Percentiles rank a stretch among this genome's conserved stretches.
Conservation (phyloP, 202 grass and related monocot genomes). For the Musa balbisiana region DNA sequence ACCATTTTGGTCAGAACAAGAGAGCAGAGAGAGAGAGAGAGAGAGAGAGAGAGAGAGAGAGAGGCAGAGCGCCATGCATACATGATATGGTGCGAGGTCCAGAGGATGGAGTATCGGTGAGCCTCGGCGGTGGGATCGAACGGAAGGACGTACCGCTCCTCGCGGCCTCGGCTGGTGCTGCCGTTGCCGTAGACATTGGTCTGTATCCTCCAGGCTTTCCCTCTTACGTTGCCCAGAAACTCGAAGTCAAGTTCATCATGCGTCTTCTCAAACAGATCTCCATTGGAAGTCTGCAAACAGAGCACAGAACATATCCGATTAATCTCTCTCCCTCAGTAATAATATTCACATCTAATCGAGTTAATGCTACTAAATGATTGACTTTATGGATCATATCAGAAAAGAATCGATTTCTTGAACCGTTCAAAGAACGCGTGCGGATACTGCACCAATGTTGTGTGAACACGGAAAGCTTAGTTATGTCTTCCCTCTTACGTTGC, state of each 20-base stretch:
- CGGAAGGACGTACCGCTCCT: constrained; percentile 88
- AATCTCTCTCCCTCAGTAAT: not conserved
- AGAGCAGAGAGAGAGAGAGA: too few species aligned
- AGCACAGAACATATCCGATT: not conserved
- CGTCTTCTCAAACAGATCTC: constrained; percentile 79
- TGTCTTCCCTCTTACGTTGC: constrained; percentile 63
- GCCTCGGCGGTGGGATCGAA: constrained; percentile 64
- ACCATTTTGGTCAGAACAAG: too few species aligned
- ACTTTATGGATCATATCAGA: too few species aligned
- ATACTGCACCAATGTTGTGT: too few species aligned
- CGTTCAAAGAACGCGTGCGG: too few species aligned
- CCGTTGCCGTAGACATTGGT: constrained; percentile 91
- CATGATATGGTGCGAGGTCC: constrained; percentile 66
- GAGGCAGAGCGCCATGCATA: constrained; percentile 2
- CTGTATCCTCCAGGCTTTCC: constrained; percentile 72
- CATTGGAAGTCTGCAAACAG: constrained; percentile 60
- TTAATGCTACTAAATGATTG: not conserved
- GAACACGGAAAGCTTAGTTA: too few species aligned
- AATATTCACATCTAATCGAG: not conserved
- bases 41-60: too few species aligned
- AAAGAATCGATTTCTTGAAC: too few species aligned
- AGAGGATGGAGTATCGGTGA: constrained; percentile 69
- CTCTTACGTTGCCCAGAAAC: constrained; percentile 74
- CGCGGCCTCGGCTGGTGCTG: constrained; percentile 74
- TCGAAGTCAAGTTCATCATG: constrained; percentile 95